A percentile compares a stretch with the other conserved stretches of the same genome.
Evolutionary conservation across 1,284 basidiomycete species (phyloP).

Genomic region (Puccinia polysora): DNA sequence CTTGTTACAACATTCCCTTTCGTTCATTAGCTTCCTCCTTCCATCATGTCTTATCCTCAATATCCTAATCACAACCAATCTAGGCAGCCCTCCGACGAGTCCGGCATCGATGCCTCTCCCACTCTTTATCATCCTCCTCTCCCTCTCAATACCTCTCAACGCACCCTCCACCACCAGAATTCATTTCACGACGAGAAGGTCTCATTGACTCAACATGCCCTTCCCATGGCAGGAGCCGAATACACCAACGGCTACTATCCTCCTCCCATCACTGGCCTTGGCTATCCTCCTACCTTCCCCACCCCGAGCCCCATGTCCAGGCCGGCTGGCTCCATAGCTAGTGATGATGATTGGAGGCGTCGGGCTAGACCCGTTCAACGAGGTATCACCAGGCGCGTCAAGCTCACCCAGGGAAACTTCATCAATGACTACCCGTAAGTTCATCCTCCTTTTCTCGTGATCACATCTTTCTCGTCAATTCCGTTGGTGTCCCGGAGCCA

Average conservation of each 20-base stretch:
- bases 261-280: background rate
- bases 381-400: conserved; percentile 67
- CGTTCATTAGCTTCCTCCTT: no score
- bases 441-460: no score
- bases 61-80: background rate
- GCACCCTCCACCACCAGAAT: background rate
- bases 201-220: background rate
- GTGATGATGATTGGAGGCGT: conserved; percentile 49
- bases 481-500: background rate
- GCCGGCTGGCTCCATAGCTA: conserved; percentile 4
- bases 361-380: conserved; percentile 53
- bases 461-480: no score
- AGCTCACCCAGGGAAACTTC: conserved; percentile 66
- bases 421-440: conserved; percentile 51
- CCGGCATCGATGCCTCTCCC: conserved; percentile 10
- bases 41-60: conserved; percentile 10
- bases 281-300: no score
- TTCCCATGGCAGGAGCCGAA: conserved; percentile 2
- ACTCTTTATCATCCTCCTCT: conserved; percentile 9
- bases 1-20: no score
- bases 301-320: background rate
- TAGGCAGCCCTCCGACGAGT: conserved; percentile 15
- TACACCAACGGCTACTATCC: conserved; percentile 9
- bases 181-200: conserved; percentile 10
- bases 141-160: background rate